Base-by-base conservation (phyloP, 306 rosid species). In the Echinosophora koreensis region DNA sequence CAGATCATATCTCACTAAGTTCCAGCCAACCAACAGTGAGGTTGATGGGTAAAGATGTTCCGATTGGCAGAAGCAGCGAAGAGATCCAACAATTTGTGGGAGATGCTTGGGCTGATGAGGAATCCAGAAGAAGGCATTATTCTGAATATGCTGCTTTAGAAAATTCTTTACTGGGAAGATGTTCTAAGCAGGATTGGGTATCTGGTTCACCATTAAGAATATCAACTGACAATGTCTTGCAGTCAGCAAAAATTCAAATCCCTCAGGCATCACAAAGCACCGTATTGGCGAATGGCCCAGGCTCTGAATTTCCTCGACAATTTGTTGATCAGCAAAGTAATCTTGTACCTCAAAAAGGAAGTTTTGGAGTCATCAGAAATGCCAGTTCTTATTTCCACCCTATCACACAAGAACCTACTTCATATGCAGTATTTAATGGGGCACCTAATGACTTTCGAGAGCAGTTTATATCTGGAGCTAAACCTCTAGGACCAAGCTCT, bases 1-100 rank as follows among this genome's bases (percentile, higher is more conserved):
- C 88, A 38, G 84, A 82, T 84, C 82, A 70, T 76, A 44, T 46
- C 73, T 73, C 81, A 11, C 71, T 3, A 11, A 80, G 80, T 83
- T 77, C 89, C 74, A 71, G 79, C 81, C 99, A 88, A 66, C 94
- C 91, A 78, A 96, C 99, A 18, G 88, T 96, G 96, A 91, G 99
- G 67, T 85, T 96, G 87, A 96, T 96, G 99, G 99, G 99, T 30
- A 96, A 92, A 84, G 99, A 96, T 88, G 97, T 96, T 82, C 87
- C 98, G 11, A 85, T 96, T 82, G 97, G 98, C 80, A 87, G 87
- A 70, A 89, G 90, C 86, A 86, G 86, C 86, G 80, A 78, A 82
- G 93, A 81, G 73, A 62, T 83, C 63, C 91, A 84, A 69, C 85
- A 85, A 38, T 76, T 74, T 14, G 85, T 79, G 30, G 89, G 81